Base-by-base conservation (phyloP, 2,329 filamentous ascomycete genomes). In the Penicillium sp. region DNA sequence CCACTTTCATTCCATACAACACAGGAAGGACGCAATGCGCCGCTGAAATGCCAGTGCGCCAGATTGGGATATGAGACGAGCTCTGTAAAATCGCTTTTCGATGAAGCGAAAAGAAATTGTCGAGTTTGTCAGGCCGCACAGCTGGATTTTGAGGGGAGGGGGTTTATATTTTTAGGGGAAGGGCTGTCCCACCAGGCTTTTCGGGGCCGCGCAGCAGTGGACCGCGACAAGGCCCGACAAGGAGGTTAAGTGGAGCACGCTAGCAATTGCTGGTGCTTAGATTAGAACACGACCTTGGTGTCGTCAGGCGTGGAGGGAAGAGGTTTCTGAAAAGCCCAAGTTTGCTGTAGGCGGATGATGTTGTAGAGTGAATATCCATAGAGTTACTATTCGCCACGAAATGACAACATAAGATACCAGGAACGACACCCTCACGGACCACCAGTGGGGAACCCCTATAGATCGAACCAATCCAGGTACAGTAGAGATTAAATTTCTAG, bases 181-280 rank as follows among this genome's bases (percentile, higher is more conserved):
- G 60, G 60, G 35, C 55, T 59, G 59, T 70, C 68, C 65, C 64
- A 66, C 63, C 57, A 30, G 38, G 52, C 52, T 54, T 45, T 30
- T 52, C 51, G 57, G 62, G 68, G 63, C 70, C 68, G 64, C 65
- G 65, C 63, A 64, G 62, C 54, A 63, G 69, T 72, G 69, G 68
- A 70, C 59, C 62, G 57, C 46, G 53, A 45, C 45, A 46, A 61
- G 51, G 52, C 48, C 40, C 53, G 58, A 59, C 61, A 52, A 63
- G 59, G 65, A 63, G 60, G 45, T 16, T 35, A 40, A 52, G 67
- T 69, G 67, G 65, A 69, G 67, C 56, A 49, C 64, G 55, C 67
- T 68, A 69, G 52, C n/a, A 11, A 42, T 16, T 22, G 6, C n/a
- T 52, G 42, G 60, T 63, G 58, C 65, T 68, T 65, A 65, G 52